Evolutionary conservation across 495 filamentous ascomycete species (phyloP).

Genomic region (Xylaria telfairii): DNA sequence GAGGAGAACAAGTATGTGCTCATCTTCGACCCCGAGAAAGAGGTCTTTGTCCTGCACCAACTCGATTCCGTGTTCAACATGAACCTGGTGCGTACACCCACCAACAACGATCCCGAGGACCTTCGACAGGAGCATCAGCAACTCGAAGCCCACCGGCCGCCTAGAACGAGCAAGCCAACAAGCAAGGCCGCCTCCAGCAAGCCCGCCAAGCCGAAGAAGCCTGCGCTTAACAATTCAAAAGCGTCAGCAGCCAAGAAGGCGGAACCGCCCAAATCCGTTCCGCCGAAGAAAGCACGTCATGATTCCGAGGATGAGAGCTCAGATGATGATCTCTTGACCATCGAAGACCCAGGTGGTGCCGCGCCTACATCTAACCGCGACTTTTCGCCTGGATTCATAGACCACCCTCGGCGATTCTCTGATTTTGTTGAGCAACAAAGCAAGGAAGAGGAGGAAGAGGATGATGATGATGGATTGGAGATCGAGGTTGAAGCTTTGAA

Average conservation of each 20-base stretch:
- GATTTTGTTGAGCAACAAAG: conserved; percentile 45
- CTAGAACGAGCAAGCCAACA: conserved; percentile 30
- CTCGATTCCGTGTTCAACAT: conserved; percentile 66
- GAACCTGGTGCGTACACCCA: conserved; percentile 57
- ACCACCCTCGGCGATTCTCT: conserved; percentile 47
- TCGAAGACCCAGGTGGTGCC: conserved; percentile 53
- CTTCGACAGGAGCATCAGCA: conserved; percentile 52
- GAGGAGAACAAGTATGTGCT: conserved; percentile 60
- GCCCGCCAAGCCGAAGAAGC: conserved; percentile 35
- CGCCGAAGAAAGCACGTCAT: conserved; percentile 26
- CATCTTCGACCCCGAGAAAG: conserved; percentile 58
- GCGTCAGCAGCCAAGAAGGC: conserved; percentile 31
- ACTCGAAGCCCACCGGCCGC: conserved; percentile 38
- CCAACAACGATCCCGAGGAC: conserved; percentile 44
- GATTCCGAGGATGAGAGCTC: conserved; percentile 52
- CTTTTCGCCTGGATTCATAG: conserved; percentile 46
- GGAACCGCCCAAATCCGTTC: conserved; percentile 35
- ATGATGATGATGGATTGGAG: conserved; percentile 39
- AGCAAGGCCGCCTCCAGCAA: conserved; percentile 13
- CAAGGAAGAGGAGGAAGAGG: conserved; percentile 44
- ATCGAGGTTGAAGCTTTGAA: conserved; percentile 26
- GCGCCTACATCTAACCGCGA: conserved; percentile 36
- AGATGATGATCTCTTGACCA: conserved; percentile 52
- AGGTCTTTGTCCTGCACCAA: conserved; percentile 62
- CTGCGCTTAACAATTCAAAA: conserved; percentile 30